Percentiles rank a stretch among this genome's conserved stretches.
These are phyloP conservation scores for Endotrypanum monterogeii DNA, from an alignment of 208 protist species.

Conservation along the genomic window DNA sequence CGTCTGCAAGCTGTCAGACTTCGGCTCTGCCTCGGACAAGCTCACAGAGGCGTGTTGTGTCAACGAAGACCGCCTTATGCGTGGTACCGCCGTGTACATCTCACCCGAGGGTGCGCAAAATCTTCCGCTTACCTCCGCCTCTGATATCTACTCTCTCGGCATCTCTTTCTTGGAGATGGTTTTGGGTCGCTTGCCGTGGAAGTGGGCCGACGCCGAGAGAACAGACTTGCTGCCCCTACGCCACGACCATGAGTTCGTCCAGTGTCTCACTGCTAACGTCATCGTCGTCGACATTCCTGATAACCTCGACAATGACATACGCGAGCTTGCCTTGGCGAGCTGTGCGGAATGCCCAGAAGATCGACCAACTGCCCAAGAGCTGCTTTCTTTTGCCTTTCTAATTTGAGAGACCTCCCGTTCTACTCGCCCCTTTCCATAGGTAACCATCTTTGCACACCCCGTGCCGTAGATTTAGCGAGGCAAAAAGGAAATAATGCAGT, in stretches of 20 bases:
- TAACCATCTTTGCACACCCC: not conserved
- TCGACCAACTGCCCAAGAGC: constrained; percentile 55
- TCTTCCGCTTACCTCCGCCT: constrained; percentile 50
- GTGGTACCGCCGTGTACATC: constrained; percentile 85
- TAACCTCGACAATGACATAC: constrained; percentile 50
- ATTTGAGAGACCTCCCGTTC: constrained; percentile 16
- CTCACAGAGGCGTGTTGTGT: constrained; percentile 31
- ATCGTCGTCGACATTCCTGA: constrained; percentile 66
- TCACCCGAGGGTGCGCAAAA: constrained; percentile 77
- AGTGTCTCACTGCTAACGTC: constrained; percentile 48
- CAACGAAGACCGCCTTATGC: constrained; percentile 54
- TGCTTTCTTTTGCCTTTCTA: constrained; percentile 63
- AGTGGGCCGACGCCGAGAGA: constrained; percentile 43
- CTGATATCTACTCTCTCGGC: constrained; percentile 85
- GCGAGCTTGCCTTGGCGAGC: constrained; percentile 49
- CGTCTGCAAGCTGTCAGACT: constrained; percentile 87
- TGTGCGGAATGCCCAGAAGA: constrained; percentile 51
- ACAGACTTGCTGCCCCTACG: constrained; percentile 36
- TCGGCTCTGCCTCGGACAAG: constrained; percentile 74
- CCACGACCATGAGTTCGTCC: constrained; percentile 61
- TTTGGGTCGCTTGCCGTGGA: constrained; percentile 72
- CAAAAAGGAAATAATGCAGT: not conserved
- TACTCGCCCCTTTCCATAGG: not conserved
- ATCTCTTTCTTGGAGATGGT: constrained; percentile 82
- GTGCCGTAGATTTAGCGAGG: too few species aligned